phyloP scores from a whole-genome alignment of 805 yeast species.

The Kodamaea kakaduensis region DNA sequence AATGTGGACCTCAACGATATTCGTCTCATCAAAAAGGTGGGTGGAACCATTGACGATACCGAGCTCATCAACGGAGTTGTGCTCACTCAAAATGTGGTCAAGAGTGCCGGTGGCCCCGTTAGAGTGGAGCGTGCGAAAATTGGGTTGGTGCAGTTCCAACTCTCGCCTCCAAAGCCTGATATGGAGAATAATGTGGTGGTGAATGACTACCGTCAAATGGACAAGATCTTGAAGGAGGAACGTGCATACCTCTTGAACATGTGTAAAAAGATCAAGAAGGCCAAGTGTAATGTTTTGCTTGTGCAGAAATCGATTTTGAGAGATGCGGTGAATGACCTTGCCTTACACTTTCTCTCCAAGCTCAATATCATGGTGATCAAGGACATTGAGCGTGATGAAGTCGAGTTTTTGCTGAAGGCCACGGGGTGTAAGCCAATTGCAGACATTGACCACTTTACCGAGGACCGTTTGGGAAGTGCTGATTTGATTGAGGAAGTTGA shows the following conservation, averaged over 20 bases:
- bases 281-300: slow-evolving; percentile 88
- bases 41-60: slow-evolving; percentile 97
- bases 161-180: slow-evolving; percentile 95
- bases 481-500: slow-evolving; percentile 91
- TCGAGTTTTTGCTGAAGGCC: slow-evolving; percentile 81
- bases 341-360: slow-evolving; percentile 90
- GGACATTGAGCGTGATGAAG: slow-evolving; percentile 94
- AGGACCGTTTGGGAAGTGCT: slow-evolving; percentile 87
- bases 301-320: slow-evolving; percentile 91
- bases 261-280: slow-evolving; percentile 93
- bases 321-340: slow-evolving; percentile 92
- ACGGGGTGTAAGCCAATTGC: slow-evolving; percentile 96
- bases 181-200: slow-evolving; percentile 97
- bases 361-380: slow-evolving; percentile 90
- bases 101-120: slow-evolving; percentile 91
- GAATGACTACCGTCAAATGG: slow-evolving; percentile 98
- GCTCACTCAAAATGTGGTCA: slow-evolving; percentile 83
- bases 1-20: slow-evolving; percentile 84
- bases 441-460: slow-evolving; percentile 88
- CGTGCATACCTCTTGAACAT: slow-evolving; percentile 91
- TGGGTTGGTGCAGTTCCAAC: slow-evolving; percentile 88
- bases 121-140: slow-evolving; percentile 91
- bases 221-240: slow-evolving; percentile 95
- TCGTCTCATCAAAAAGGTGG: slow-evolving; percentile 86
- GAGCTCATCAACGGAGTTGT: slow-evolving; percentile 91